Base-by-base conservation (phyloP, 106 monocot species). In the Dendrobium huoshanense region DNA sequence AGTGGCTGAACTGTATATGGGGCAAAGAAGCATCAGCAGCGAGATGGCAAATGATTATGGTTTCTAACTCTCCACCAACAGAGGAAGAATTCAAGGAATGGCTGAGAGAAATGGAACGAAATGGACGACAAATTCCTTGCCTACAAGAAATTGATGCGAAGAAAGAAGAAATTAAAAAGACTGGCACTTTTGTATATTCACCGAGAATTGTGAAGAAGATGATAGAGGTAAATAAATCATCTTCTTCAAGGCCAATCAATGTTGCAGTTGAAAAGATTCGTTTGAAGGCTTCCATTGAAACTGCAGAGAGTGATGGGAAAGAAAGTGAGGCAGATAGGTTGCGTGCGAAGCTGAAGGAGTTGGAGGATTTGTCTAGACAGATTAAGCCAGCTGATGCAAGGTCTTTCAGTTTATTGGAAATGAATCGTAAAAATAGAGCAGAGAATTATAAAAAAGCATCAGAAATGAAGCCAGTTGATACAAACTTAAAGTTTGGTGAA, bases 171-270 rank as follows among this genome's bases (percentile, higher is more conserved):
- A 95, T 95, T 70, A 64, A 90, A n/a, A 84, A 88, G 61, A 70
- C 79, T 11, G 80, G 85, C 37, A 88, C 64, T 58, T 95, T 83
- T 81, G 90, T 90, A 16, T 95, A 90, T 75, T 88, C 90, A 5
- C 88, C 90, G 16, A 85, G 77, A 1, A 88, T 88, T n/a, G 90
- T 95, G 77, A 88, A 95, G 75, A 86, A 90, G 85, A 88, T 95
- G 92, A 78, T 95, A 54, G 84, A 87, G 54, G 91, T 89, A 80
- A 96, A 96, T 80, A 93, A 95, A 79, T 87, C 81, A 2, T 80
- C 85, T 25, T 64, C 64, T 13, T 51, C 51, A 13, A 51, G 51
- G 51, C 51, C 11, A 13, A 2, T 51, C 51, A 51, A 51, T 51
- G 9, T 13, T 51, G 51, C 13, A 15, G 11, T 51, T 2, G 0